Conservation (phyloP, 2,329 filamentous ascomycete species). For the Neospermospora avenae region DNA sequence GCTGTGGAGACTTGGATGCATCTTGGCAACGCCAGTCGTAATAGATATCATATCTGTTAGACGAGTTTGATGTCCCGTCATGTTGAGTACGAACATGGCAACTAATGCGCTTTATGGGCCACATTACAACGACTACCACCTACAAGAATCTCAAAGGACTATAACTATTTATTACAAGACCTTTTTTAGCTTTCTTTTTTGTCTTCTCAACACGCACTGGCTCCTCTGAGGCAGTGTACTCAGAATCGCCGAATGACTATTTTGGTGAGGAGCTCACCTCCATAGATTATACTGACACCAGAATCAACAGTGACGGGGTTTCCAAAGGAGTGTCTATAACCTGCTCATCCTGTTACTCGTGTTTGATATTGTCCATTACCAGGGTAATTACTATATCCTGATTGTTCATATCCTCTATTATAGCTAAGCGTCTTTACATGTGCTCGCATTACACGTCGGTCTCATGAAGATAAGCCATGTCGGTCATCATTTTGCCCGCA, state of each 20-base stretch:
- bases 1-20: too few species aligned
- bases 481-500: too few species aligned
- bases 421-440: not conserved
- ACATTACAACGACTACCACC: not conserved
- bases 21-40: too few species aligned
- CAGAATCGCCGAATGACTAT: not conserved
- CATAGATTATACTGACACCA: not conserved
- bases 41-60: too few species aligned
- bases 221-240: not conserved
- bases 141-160: not conserved
- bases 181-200: not conserved
- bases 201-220: not conserved
- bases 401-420: not conserved
- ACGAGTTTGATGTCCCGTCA: too few species aligned
- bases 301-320: not conserved
- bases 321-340: not conserved
- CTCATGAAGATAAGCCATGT: too few species aligned
- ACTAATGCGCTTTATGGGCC: not conserved
- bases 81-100: not conserved
- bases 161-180: not conserved
- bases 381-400: not conserved
- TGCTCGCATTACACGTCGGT: too few species aligned
- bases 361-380: not conserved
- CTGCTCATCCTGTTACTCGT: not conserved
- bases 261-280: not conserved